phyloP scores from a whole-genome alignment of 2,329 filamentous ascomycete species.

The Arthrobotrys pseudoclavata region DNA sequence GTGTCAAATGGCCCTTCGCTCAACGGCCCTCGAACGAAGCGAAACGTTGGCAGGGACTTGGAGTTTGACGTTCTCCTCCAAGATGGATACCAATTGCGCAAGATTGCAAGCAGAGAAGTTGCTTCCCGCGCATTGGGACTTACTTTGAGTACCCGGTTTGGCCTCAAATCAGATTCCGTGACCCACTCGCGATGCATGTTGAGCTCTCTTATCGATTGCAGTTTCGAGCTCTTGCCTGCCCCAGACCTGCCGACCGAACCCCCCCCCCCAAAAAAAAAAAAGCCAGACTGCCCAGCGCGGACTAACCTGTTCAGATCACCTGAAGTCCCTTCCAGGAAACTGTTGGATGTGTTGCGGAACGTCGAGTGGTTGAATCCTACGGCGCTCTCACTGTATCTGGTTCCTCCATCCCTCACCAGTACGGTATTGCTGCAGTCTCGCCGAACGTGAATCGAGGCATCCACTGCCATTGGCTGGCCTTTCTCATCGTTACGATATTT shows the following conservation, averaged over 20 bases:
- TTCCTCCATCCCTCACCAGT: conserved; percentile 16
- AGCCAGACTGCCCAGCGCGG: conserved; percentile 9
- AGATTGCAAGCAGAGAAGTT: conserved; percentile 17
- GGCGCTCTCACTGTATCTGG: conserved; percentile 11
- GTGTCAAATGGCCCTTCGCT: conserved; percentile 18
- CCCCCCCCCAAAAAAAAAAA: conserved; percentile 1
- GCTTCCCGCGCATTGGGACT: not conserved
- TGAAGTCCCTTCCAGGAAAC: conserved; percentile 5
- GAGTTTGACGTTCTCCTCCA: conserved; percentile 32
- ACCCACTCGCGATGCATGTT: conserved; percentile 30
- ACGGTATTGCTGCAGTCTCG: conserved; percentile 30
- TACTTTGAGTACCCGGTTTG: conserved; percentile 13
- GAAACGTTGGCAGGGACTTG: conserved; percentile 32
- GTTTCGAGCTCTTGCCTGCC: conserved; percentile 25
- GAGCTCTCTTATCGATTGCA: conserved; percentile 49
- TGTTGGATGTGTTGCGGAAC: conserved; percentile 23
- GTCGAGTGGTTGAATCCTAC: conserved; percentile 48
- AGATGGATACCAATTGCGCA: conserved; percentile 14
- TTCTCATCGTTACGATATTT: conserved; percentile 25
- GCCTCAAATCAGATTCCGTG: conserved; percentile 24
- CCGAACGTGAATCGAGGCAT: conserved; percentile 53
- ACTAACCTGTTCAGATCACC: conserved; percentile 9
- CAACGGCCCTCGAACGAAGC: conserved; percentile 45
- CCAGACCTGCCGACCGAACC: conserved; percentile 6
- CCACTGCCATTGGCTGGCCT: conserved; percentile 31